These are phyloP conservation scores for Fusarium cyanostomum DNA, from an alignment of 2,329 filamentous ascomycete genomes.

Conservation along the genomic window DNA sequence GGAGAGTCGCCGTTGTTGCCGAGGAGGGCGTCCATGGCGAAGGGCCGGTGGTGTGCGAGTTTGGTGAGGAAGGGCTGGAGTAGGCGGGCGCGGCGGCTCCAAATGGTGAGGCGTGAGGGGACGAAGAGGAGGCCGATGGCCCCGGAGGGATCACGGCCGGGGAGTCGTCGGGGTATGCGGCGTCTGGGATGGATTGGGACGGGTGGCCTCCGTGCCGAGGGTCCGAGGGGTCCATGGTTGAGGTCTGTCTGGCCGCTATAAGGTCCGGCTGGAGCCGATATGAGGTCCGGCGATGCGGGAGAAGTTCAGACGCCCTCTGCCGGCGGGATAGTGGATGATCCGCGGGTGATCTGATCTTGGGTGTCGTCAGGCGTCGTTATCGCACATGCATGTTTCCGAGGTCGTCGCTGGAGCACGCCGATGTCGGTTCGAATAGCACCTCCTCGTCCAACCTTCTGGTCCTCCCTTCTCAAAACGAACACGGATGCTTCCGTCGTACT, in stretches of 20 bases:
- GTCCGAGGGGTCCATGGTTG: conserved; percentile 33
- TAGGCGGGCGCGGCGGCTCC: conserved; percentile 20
- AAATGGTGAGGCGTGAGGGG: conserved; percentile 15
- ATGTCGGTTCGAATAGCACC: too few relatives aligned
- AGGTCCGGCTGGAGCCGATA: neutral
- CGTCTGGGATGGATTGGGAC: conserved; percentile 44
- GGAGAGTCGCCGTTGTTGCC: neutral
- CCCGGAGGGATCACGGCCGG: conserved; percentile 1
- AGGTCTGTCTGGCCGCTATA: neutral
- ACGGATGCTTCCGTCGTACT: neutral
- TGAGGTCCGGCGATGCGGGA: neutral
- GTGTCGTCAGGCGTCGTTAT: too few relatives aligned
- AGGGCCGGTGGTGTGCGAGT: neutral
- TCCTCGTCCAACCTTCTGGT: too few relatives aligned
- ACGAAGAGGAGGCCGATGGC: conserved; percentile 13
- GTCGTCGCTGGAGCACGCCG: too few relatives aligned
- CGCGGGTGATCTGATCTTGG: too few relatives aligned
- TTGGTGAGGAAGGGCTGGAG: conserved; percentile 9
- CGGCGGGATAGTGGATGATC: too few relatives aligned
- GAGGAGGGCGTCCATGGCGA: conserved; percentile 29
- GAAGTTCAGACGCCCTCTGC: neutral
- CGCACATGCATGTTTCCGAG: too few relatives aligned
- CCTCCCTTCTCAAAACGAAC: too few relatives aligned
- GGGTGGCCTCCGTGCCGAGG: conserved; percentile 36
- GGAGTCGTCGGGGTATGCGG: conserved; percentile 46